Evolutionary conservation across 2,329 filamentous ascomycete species (phyloP), one percentile per base, ranked within the genome.

Genomic region (Fusarium sp.): DNA sequence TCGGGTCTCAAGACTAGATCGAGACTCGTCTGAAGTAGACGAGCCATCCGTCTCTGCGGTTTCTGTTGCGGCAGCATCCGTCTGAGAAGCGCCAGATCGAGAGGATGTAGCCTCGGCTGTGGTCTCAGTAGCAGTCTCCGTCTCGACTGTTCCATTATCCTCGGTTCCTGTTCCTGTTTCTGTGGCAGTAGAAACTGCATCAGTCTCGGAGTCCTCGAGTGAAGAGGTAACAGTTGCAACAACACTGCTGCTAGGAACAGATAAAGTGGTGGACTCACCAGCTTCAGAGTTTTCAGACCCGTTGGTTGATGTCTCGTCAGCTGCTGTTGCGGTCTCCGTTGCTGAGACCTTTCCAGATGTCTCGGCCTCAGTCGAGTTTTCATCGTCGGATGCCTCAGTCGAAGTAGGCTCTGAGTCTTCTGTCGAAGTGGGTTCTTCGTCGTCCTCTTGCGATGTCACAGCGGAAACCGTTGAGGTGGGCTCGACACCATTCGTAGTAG

Each of bases 1-100:
- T 29, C 63, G 68, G 26, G 68, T 70, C 45, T 59, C 51, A 19
- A 70, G 53, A 26, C 65, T 38, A 3, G 65, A 67, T 31, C 22
- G 53, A n/a, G 42, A 47, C 29, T 54, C 40, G 4, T 29, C 53
- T 25, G 56, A 49, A n/a, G 48, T 42, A 39, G 52, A 55, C 32
- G 55, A 47, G 46, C 5, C 39, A 36, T 25, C 15, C 3, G 47
- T 29, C 29, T 52, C 40, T 10, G 48, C 41, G 34, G 48, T 26
- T 25, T 47, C 53, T 9, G 53, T 46, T 25, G 38, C 25, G 12
- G n/a, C 22, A 6, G 38, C 43, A 6, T 32, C 34, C 22, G 48
- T 41, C 11, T 31, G 28, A 5, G 35, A 15, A 26, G 26, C 28
- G n/a, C 24, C 19, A 7, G 49, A 38, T 24, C 35, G 41, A 24